A percentile compares a stretch with the other conserved stretches of the same genome.
These are phyloP conservation scores for Fusarium fracticaudum DNA, from an alignment of 2,329 filamentous ascomycete species.

Conservation along the genomic window DNA sequence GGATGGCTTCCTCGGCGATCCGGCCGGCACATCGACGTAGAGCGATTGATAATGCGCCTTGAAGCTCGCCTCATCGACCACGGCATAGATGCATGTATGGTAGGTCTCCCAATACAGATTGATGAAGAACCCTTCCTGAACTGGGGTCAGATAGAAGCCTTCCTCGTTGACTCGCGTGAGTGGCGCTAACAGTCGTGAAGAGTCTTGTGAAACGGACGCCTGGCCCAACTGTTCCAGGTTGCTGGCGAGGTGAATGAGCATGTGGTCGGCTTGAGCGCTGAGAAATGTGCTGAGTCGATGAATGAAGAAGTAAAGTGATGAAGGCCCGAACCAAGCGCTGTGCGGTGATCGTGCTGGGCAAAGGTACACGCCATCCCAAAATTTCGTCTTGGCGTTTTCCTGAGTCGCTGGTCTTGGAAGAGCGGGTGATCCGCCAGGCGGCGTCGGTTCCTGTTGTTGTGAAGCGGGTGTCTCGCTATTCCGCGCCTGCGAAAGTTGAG, in stretches of 20 bases:
- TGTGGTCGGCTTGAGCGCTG: constrained; percentile 16
- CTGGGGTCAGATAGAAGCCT: neutral
- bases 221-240: neutral
- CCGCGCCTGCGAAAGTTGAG: neutral
- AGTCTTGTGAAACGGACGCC: neutral
- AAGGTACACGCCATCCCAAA: constrained; percentile 13
- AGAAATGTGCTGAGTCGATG: constrained; percentile 8
- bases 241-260: constrained; percentile 17
- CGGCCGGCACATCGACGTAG: neutral
- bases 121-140: constrained; percentile 13
- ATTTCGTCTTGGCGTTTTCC: neutral
- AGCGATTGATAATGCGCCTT: constrained; percentile 1
- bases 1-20: neutral
- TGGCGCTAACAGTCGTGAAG: neutral
- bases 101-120: constrained; percentile 17
- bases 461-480: neutral
- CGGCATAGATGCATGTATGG: constrained; percentile 3
- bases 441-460: neutral
- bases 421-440: neutral
- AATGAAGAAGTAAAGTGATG: constrained; percentile 16
- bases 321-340: constrained; percentile 16
- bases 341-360: neutral
- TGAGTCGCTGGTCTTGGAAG: neutral
- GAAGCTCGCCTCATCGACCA: constrained; percentile 1
- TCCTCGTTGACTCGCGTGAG: neutral